A percentile compares a stretch with the other conserved stretches of the same genome.
phyloP scores from a whole-genome alignment of 2,329 filamentous ascomycete genomes.

The Fusarium mexicanum region DNA sequence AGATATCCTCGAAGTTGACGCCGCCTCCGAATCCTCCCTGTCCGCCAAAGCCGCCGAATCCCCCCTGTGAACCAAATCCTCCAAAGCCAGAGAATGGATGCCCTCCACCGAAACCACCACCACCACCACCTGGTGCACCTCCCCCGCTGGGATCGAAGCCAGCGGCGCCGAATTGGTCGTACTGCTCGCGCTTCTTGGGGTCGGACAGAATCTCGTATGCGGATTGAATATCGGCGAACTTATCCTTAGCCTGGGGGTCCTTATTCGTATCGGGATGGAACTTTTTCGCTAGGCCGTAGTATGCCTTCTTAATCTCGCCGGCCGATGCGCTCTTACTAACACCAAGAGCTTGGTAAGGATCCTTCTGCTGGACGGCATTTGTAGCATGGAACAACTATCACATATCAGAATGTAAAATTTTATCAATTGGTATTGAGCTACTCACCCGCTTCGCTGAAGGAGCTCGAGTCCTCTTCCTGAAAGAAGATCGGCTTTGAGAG shows the following conservation, averaged over 20 bases:
- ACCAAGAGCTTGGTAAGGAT: slow-evolving; percentile 89
- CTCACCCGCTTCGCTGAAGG: slow-evolving; percentile 45
- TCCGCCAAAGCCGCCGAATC: slow-evolving; percentile 37
- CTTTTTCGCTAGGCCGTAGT: slow-evolving; percentile 97
- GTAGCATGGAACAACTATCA: slow-evolving; percentile 70
- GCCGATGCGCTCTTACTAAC: slow-evolving; percentile 83
- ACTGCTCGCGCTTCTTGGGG: slow-evolving; percentile 90
- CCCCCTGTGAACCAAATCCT: slow-evolving; percentile 32
- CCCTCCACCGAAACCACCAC: slow-evolving; percentile 71
- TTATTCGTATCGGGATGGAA: slow-evolving; percentile 99
- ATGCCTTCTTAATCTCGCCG: slow-evolving; percentile 95
- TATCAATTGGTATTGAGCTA: slow-evolving; percentile 13
- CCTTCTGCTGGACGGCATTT: slow-evolving; percentile 64
- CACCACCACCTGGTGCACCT: slow-evolving; percentile 65
- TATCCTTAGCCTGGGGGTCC: slow-evolving; percentile 90
- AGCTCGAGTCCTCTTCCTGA: slow-evolving; percentile 22
- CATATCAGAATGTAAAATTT: slow-evolving; percentile 28
- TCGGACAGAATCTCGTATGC: slow-evolving; percentile 96
- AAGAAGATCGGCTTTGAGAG: slow-evolving; percentile 30
- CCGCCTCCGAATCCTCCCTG: slow-evolving; percentile 79
- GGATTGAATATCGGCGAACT: slow-evolving; percentile 90
- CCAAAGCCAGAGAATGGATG: slow-evolving; percentile 70
- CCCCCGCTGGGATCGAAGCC: slow-evolving; percentile 81
- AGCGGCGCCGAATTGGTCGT: slow-evolving; percentile 87
- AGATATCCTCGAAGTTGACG: slow-evolving; percentile 97